A percentile compares a stretch with the other conserved stretches of the same genome.
These are phyloP conservation scores for Rhododendron kiyosumense DNA, from an alignment of 148 eudicot species.

Conservation along the genomic window DNA sequence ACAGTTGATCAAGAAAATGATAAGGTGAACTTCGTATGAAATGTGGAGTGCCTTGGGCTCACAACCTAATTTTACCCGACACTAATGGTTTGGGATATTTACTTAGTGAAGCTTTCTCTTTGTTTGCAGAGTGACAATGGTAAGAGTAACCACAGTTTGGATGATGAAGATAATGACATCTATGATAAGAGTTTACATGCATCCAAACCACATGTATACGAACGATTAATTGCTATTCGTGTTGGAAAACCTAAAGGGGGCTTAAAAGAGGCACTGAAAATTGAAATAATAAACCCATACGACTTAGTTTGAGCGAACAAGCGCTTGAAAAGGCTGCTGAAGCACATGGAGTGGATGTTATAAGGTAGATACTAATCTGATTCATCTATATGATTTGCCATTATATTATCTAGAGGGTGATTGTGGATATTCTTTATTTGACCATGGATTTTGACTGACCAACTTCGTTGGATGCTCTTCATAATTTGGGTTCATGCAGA, in stretches of 20 bases:
- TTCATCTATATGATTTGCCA: neutral
- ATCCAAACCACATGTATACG: constrained; percentile 42
- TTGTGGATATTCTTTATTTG: neutral
- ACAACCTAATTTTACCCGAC: neutral
- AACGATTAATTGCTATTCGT: constrained; percentile 60
- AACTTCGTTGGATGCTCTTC: neutral
- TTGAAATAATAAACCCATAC: constrained; percentile 57
- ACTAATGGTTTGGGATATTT: neutral
- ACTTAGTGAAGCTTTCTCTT: constrained; percentile 10
- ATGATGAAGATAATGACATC: constrained; percentile 32
- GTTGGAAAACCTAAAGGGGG: constrained; percentile 64
- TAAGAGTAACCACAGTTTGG: constrained; percentile 21
- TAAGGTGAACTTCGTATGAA: constrained; percentile 19
- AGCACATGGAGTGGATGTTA: constrained; percentile 47
- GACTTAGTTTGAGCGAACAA: constrained; percentile 82
- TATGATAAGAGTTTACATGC: constrained; percentile 6
- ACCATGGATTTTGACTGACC: neutral
- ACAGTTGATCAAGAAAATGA: constrained; percentile 26
- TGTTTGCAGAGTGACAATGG: constrained; percentile 31
- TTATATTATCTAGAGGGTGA: neutral
- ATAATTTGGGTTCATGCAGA: constrained; percentile 53
- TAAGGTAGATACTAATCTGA: constrained; percentile 37
- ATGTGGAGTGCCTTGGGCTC: neutral
- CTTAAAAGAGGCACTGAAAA: constrained; percentile 56
- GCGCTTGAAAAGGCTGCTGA: constrained; percentile 66